Evolutionary conservation across 2,329 filamentous ascomycete species (phyloP).

Genomic region (Triangularia setosa): DNA sequence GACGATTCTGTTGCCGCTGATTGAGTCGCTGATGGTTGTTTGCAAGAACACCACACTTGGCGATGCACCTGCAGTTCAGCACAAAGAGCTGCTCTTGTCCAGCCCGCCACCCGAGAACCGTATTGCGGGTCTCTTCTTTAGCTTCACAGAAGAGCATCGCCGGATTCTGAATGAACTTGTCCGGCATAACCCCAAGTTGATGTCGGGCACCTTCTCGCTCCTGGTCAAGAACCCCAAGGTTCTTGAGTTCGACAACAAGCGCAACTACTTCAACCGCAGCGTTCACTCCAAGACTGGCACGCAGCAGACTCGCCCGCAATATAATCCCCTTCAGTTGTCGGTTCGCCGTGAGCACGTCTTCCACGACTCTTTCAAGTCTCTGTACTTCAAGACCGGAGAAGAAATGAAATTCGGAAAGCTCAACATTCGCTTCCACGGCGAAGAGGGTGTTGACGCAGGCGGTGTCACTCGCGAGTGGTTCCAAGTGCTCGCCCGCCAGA

Average conservation of each 20-base stretch:
- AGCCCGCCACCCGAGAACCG: constrained; percentile 75
- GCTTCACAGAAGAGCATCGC: constrained; percentile 94
- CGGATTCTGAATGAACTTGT: constrained; percentile 98
- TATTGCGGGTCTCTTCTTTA: constrained; percentile 92
- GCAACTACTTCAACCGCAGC: constrained; percentile 95
- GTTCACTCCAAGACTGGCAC: constrained; percentile 69
- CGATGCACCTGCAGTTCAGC: constrained; percentile 52
- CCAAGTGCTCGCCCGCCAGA: constrained; percentile 91
- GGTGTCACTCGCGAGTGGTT: constrained; percentile 99
- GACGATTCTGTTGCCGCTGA: constrained; percentile 88
- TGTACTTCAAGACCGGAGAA: constrained; percentile 93
- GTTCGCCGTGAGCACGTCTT: constrained; percentile 95
- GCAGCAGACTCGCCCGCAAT: constrained; percentile 61
- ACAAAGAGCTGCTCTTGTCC: constrained; percentile 67
- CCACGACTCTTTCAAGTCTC: constrained; percentile 95
- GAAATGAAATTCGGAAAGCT: constrained; percentile 99
- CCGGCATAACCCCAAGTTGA: constrained; percentile 92
- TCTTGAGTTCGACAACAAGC: constrained; percentile 98
- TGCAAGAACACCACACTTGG: constrained; percentile 93
- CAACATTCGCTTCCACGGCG: constrained; percentile 93
- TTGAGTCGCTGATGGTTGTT: constrained; percentile 97
- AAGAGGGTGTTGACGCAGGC: constrained; percentile 96
- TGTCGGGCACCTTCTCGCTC: constrained; percentile 96
- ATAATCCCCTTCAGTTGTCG: constrained; percentile 75
- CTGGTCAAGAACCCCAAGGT: constrained; percentile 99